Evolutionary conservation across 768 basidiomycete species (phyloP).

Genomic region (Tricholoma terreum): DNA sequence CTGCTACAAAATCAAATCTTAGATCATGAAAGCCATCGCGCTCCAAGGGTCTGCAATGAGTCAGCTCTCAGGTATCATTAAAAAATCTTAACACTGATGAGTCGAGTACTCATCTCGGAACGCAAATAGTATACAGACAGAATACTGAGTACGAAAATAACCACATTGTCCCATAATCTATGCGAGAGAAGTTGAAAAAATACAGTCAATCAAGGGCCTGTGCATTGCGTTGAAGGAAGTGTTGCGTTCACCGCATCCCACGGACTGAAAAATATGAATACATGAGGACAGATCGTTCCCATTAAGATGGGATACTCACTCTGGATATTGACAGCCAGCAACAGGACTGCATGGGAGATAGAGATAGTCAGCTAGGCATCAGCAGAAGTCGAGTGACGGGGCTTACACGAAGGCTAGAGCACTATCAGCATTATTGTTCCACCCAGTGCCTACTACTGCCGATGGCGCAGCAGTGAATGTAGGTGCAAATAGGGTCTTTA

Average conservation of each 20-base stretch:
- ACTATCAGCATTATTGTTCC: constrained; percentile 70
- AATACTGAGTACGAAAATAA: neutral
- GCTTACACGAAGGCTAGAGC: constrained; percentile 50
- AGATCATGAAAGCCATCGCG: too few relatives aligned
- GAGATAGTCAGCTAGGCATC: constrained; percentile 3
- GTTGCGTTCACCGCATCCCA: constrained; percentile 56
- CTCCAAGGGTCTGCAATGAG: too few relatives aligned
- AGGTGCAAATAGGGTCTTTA: constrained; percentile 60
- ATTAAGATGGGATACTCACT: constrained; percentile 30
- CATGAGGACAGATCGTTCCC: neutral
- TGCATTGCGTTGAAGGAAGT: constrained; percentile 46
- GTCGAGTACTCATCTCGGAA: too few relatives aligned
- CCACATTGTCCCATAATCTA: neutral
- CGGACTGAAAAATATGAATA: constrained; percentile 30
- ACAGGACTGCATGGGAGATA: constrained; percentile 38
- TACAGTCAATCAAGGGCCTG: constrained; percentile 15
- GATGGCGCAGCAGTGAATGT: constrained; percentile 58
- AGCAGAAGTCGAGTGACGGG: constrained; percentile 3
- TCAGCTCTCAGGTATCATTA: too few relatives aligned
- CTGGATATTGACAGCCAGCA: constrained; percentile 61
- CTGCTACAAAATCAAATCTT: too few relatives aligned
- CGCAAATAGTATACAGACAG: too few relatives aligned
- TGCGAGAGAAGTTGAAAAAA: neutral
- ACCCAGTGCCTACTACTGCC: constrained; percentile 64
- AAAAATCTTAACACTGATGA: too few relatives aligned